Evolutionary conservation across 805 yeast species (phyloP).

Genomic region (Suhomyces vadensis): DNA sequence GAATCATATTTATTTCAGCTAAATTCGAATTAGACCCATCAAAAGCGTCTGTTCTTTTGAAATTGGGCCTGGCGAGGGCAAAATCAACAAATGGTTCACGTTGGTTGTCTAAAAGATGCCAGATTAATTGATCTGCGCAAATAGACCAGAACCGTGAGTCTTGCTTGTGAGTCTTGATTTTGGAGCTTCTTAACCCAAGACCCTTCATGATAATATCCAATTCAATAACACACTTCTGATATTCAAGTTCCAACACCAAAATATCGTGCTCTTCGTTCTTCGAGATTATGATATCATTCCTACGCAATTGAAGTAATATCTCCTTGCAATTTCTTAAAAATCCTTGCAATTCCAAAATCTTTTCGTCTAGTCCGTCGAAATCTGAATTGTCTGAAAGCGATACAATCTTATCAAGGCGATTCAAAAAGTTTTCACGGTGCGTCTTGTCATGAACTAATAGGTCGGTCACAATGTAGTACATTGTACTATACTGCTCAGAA

Average conservation of each 20-base stretch:
- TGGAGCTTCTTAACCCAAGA: slow-evolving; percentile 23
- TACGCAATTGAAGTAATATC: slow-evolving; percentile 43
- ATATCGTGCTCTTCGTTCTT: slow-evolving; percentile 22
- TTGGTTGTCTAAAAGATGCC: slow-evolving; percentile 65
- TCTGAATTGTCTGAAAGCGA: slow-evolving; percentile 39
- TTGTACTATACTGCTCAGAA: slow-evolving; percentile 38
- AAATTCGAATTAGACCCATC: slow-evolving; percentile 69
- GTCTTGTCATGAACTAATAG: slow-evolving; percentile 32
- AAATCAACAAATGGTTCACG: slow-evolving; percentile 69
- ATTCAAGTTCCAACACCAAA: slow-evolving; percentile 30
- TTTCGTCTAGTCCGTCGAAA: slow-evolving; percentile 33
- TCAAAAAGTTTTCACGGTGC: slow-evolving; percentile 32
- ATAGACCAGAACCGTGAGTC: slow-evolving; percentile 27
- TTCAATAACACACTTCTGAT: slow-evolving; percentile 35
- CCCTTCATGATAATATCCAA: slow-evolving; percentile 37
- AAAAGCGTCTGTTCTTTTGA: slow-evolving; percentile 59
- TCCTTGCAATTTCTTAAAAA: slow-evolving; percentile 29
- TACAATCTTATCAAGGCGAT: slow-evolving; percentile 40
- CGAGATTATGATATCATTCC: slow-evolving; percentile 26
- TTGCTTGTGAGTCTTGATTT: slow-evolving; percentile 20
- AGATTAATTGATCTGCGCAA: slow-evolving; percentile 62
- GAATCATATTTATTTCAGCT: slow-evolving; percentile 59
- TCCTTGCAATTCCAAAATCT: slow-evolving; percentile 31
- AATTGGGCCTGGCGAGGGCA: slow-evolving; percentile 60
- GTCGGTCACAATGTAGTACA: slow-evolving; percentile 37